Evolutionary conservation across 2,329 filamentous ascomycete species (phyloP), one percentile per base, ranked within the genome.

Genomic region (Penicillium brevicompactum): DNA sequence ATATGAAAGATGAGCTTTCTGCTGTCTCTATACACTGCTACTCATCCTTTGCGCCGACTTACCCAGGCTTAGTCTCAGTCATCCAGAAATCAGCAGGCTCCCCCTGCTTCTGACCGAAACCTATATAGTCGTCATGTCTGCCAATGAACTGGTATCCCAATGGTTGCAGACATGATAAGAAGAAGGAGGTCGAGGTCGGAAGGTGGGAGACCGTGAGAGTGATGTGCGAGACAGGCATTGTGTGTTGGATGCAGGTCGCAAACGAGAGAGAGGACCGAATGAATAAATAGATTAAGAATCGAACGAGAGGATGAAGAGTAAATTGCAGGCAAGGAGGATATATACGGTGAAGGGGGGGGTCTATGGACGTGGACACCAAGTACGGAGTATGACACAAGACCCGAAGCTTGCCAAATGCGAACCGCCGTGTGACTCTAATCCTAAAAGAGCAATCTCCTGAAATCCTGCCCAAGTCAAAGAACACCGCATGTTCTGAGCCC

Each of bases 121-220:
- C 85, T 60, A 87, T 82, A 51, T 84, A 84, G 59, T 84, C 80
- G 49, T 84, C 83, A 69, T 82, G 79, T 55, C 83, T 78, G 53
- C 83, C 84, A 59, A 91, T 82, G 70, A 87, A 95, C 57, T 83
- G 83, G 58, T 95, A 86, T 37, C 89, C 89, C 21, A 96, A 81
- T 3, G 90, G 88, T 64, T 93, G 90, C 7, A 91, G 82, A 61
- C 91, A 82, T 59, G 89, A 84, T 21, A 92, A 84, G 74, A 91
- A 96, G 78, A 95, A 96, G 7, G 91, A 94, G 47, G 88, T 86
- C 3, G 91, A 89, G 34, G 87, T 85, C 51, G 91, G 85, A 51
- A 96, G 84, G 73, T 92, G 87, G 57, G 86, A 87, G 68, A 96
- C 91, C 37, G 84, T 86, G 58, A 87, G 78, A 57, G 83, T 84